Base-by-base conservation (phyloP, 2,329 filamentous ascomycete species). In the Microascus cirrosus region DNA sequence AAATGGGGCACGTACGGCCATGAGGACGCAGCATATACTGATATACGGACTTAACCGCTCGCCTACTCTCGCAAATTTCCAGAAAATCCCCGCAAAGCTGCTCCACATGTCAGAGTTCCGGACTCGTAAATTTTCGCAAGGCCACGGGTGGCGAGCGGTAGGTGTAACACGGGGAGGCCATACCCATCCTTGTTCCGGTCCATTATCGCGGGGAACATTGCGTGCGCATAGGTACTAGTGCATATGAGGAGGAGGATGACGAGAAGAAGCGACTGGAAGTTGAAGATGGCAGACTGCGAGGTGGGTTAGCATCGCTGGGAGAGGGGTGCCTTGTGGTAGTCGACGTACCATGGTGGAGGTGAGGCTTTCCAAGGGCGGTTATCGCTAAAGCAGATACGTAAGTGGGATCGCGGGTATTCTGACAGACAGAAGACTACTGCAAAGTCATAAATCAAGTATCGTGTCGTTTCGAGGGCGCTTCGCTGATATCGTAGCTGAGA, bases 41-140 rank as follows among this genome's bases (percentile, higher is more conserved):
- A 99, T 90, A 71, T 97, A 97, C 50, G 94, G 94, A 70, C 91
- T 96, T 63, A 99, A 71, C 62, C 94, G 78, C 77, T 99, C 94
- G 42, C 94, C 94, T 69, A 99, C 85, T 62, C 94, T 81, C 28
- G 94, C 94, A 62, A 85, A 91, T 74, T 97, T 96, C 94, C 94
- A 99, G 70, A 97, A 95, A 61, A 95, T 86, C 56, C 90, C 90
- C 65, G 90, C 83, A 55, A 90, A 75, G 15, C 87, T 91, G 63
- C 59, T 25, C 8, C 11, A 13, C 20, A 20, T 22, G 45, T 50
- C 45, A 50, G 45, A 3, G 4, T 42, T 13, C 36, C 13, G 18
- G 28, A 4, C 8, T 32, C 28, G 15, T 13, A 42, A 4, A 12
- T 13, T 12, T n/a, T 42, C 12, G 13, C 4, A 5, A 42, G 36